Percentiles rank a stretch among this genome's conserved stretches.
Evolutionary conservation across 1,139 yeast species (phyloP).

Genomic region (Taphrina confusa): DNA sequence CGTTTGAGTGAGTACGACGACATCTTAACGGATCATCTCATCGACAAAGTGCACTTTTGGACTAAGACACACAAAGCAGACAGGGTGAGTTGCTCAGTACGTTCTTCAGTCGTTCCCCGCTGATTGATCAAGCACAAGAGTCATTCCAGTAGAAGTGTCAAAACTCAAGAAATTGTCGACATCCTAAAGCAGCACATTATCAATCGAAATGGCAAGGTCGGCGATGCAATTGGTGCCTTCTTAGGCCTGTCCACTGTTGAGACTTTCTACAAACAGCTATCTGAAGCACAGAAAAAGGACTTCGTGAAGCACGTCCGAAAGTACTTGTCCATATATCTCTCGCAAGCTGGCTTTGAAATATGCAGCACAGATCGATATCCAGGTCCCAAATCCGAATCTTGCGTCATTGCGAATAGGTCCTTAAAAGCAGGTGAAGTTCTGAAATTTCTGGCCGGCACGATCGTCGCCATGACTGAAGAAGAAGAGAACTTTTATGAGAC

Average conservation of each 20-base stretch:
- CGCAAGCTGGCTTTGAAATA: slow-evolving; percentile 51
- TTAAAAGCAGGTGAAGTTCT: slow-evolving; percentile 48
- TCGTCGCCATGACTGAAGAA: slow-evolving; percentile 46
- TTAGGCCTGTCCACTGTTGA: slow-evolving; percentile 44
- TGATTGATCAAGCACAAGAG: slow-evolving; percentile 7
- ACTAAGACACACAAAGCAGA: slow-evolving; percentile 39
- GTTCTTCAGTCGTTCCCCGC: neutral
- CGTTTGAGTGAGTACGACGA: slow-evolving; percentile 39
- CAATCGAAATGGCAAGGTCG: slow-evolving; percentile 22
- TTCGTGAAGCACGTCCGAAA: slow-evolving; percentile 49
- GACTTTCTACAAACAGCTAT: slow-evolving; percentile 44
- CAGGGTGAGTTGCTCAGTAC: slow-evolving; percentile 1
- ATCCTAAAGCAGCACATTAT: slow-evolving; percentile 28
- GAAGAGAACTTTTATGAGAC: slow-evolving; percentile 45
- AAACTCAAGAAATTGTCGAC: slow-evolving; percentile 26
- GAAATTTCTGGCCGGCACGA: slow-evolving; percentile 48
- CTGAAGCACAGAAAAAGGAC: slow-evolving; percentile 43
- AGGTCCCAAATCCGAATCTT: slow-evolving; percentile 47
- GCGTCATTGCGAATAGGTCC: slow-evolving; percentile 48
- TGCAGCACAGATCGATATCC: slow-evolving; percentile 52
- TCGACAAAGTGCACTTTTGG: slow-evolving; percentile 42
- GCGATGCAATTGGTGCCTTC: slow-evolving; percentile 44
- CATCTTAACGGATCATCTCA: slow-evolving; percentile 39
- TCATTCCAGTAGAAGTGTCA: slow-evolving; percentile 13
- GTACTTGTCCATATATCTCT: slow-evolving; percentile 48